A percentile compares a stretch with the other conserved stretches of the same genome.
Conservation (phyloP, 176 grass and related monocot genomes). For the Oryza officinalis region DNA sequence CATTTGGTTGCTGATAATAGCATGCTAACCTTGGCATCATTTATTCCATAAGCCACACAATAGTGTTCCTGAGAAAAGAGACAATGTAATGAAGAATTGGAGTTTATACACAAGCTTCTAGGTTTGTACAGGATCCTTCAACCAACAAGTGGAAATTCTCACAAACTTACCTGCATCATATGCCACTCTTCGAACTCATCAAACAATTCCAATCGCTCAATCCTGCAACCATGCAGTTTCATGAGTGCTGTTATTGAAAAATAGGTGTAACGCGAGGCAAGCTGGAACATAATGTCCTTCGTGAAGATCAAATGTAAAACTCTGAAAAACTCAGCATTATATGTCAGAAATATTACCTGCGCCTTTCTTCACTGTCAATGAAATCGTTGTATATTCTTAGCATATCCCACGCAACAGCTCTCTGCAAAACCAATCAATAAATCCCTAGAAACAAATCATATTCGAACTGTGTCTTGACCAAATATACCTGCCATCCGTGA, state of each 20-base stretch:
- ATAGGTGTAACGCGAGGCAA: not conserved
- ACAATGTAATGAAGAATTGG: slow-evolving; percentile 7
- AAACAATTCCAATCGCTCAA: slow-evolving; percentile 89
- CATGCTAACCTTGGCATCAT: slow-evolving; percentile 66
- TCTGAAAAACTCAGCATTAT: not conserved
- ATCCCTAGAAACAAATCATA: slow-evolving; percentile 4
- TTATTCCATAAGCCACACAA: slow-evolving; percentile 84
- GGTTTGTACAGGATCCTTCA: not conserved
- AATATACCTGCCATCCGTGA: slow-evolving; percentile 78
- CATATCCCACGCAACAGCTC: slow-evolving; percentile 87
- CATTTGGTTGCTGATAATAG: not conserved
- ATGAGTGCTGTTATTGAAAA: not conserved
- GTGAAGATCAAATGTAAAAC: slow-evolving; percentile 10
- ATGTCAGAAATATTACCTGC: slow-evolving; percentile 48
- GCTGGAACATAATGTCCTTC: not conserved
- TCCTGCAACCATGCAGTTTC: slow-evolving; percentile 50
- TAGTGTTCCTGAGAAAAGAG: slow-evolving; percentile 83
- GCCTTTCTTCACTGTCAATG: slow-evolving; percentile 77
- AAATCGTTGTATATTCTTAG: slow-evolving; percentile 94
- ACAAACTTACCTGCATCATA: slow-evolving; percentile 92
- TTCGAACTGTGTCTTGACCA: not conserved
- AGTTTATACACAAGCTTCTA: not conserved
- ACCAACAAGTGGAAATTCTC: not conserved
- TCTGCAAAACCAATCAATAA: slow-evolving; percentile 49
- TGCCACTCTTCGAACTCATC: slow-evolving; percentile 99